These are phyloP conservation scores for Colletotrichum costaricense DNA, from an alignment of 2,329 filamentous ascomycete species.

Conservation along the genomic window DNA sequence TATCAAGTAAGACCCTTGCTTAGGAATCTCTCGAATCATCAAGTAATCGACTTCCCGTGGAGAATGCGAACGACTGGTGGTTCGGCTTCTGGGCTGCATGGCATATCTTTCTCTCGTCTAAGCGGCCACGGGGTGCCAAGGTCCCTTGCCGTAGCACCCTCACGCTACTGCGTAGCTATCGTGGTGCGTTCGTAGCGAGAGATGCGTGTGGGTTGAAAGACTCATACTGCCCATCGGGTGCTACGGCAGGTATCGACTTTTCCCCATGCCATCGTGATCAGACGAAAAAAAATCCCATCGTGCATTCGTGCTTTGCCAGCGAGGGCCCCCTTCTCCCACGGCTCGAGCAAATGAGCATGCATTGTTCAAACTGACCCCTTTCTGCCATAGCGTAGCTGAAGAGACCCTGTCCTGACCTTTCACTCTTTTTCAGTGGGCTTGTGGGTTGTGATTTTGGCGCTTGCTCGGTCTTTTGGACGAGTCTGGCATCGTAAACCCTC, in stretches of 20 bases:
- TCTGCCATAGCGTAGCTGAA: not conserved
- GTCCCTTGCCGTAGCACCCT: constrained; percentile 3
- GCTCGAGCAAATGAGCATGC: not conserved
- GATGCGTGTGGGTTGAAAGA: constrained; percentile 5
- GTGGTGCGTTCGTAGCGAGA: not conserved
- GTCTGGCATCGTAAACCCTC: not conserved
- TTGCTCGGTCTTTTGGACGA: not conserved
- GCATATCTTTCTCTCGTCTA: not conserved
- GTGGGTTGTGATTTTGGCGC: not conserved
- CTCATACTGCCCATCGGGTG: constrained; percentile 20
- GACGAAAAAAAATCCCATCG: constrained; percentile 23
- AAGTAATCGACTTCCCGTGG: constrained; percentile 8
- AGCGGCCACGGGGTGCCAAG: not conserved
- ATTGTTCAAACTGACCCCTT: not conserved
- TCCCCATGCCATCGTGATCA: constrained; percentile 21
- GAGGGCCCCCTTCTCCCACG: not conserved
- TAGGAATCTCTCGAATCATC: constrained; percentile 2
- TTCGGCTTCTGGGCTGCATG: not conserved
- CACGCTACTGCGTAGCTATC: constrained; percentile 4
- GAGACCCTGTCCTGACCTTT: not conserved
- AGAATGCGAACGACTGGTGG: not conserved
- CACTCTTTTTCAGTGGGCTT: not conserved
- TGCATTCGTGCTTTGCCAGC: not conserved
- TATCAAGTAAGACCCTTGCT: constrained; percentile 17
- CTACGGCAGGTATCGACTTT: constrained; percentile 18